Base-by-base conservation (phyloP, 768 basidiomycete genomes). In the Saitozyma podzolica region DNA sequence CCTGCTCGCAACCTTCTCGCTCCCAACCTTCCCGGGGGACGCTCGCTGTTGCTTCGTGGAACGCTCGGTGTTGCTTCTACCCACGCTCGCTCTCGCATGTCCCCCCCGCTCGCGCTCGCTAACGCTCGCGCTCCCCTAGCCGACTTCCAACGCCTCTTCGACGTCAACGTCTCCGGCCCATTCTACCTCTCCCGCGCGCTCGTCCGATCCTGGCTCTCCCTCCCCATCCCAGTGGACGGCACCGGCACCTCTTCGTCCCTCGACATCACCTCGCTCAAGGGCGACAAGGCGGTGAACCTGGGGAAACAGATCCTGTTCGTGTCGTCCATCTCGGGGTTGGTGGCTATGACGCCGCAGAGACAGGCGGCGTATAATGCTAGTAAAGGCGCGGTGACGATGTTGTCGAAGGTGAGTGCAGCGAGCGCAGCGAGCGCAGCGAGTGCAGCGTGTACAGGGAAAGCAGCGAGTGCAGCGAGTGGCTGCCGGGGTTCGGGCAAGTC, bases 291-390 rank as follows among this genome's bases (percentile, higher is more conserved):
- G 29, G 58, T 75, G 13, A 61, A 70, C 14, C 64, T 78, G 16
- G 54, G 63, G 40, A 78, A 78, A 56, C 66, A 68, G 61, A 74
- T 78, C 54, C 48, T 80, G 40, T 67, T 75, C 51, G 72, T 80
- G 17, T 75, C 72, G 13, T 72, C 69, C 52, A 77, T 80, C 54
- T 69, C 68, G 8, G 78, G 71, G 3, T 40, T 74, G 29, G 75
- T 80, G 7, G 67, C 71, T n/a, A 80, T 78, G 77, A 62, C 47
- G 0, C 79, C 79, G 11, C 80, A 80, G 48, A 56, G 58, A 6
- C 80, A 80, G 56, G 52, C 67, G 9, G 77, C 78, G 1, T 80
- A 80, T 61, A 77, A 77, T 59, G 71, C 69, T 5, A 64, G 65
- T 40, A 76, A 74, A 63, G 76, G 68, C 0, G 78, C 66, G 0